Evolutionary conservation across 2,329 filamentous ascomycete species (phyloP), one percentile per base, ranked within the genome.

Genomic region (Ceratocystis alfenasii): DNA sequence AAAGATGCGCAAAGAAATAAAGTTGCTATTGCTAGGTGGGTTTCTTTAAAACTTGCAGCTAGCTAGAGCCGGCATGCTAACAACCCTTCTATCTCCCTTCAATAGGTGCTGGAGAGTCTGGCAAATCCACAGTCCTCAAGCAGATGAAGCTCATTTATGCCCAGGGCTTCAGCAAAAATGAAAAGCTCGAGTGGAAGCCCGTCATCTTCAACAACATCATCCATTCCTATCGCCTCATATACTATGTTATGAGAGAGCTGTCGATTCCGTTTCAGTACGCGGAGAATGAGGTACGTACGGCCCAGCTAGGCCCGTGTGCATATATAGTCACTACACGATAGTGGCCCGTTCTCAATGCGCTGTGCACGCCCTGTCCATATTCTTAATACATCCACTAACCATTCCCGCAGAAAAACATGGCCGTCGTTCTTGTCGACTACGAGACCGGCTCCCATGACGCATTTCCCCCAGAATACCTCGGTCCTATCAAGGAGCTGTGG

Each of bases 81-180:
- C 62, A 68, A 53, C 53, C 12, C 22, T 33, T n/a, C 53, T 17
- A 7, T 17, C 57, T 45, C 33, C 64, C 68, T 70, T 22, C 48
- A 69, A 69, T 71, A 96, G 92, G 93, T 75, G 93, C 93, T 72
- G 93, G 93, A 74, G 93, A 97, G 89, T 77, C 76, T 36, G 76
- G 93, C 69, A 97, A 97, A 78, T 96, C 93, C 7, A 97, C 93
- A 1, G 92, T 97, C 67, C 84, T 97, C 70, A 97, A 97, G 79
- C 93, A 97, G 80, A 97, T 99, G 94, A 93, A 93, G 75, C 86
- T 99, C 76, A 96, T 99, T 71, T 94, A 97, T 75, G 86, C 90
- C 15, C 87, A 91, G 75, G 93, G 94, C 63, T 97, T 97, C 78
- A 90, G 86, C 73, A 88, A 89, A 72, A 86, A 84, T 69, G 94